These are phyloP conservation scores for Auricularia auricula-judae DNA, from an alignment of 768 basidiomycete species.

Conservation along the genomic window DNA sequence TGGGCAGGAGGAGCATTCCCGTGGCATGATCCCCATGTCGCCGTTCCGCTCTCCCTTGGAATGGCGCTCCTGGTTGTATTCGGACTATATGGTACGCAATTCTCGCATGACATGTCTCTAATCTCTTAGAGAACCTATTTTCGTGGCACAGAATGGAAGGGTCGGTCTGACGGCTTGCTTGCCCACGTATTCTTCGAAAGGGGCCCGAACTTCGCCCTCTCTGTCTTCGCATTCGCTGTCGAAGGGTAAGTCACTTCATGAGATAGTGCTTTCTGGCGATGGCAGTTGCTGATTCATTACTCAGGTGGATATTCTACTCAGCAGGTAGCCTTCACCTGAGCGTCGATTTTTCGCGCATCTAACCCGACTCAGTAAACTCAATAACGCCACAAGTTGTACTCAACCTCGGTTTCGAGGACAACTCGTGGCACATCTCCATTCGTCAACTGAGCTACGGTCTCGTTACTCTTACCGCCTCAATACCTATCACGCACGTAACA, in stretches of 20 bases:
- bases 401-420: slow-evolving; percentile 8
- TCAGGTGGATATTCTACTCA: not conserved
- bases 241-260: slow-evolving; percentile 1
- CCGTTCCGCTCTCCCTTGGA: slow-evolving; percentile 6
- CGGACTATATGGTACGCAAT: slow-evolving; percentile 1
- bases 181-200: slow-evolving; percentile 6
- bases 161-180: slow-evolving; percentile 4
- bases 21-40: slow-evolving; percentile 3
- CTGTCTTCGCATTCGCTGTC: slow-evolving; percentile 6
- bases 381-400: slow-evolving; percentile 7
- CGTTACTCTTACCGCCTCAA: not conserved
- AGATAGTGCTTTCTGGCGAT: too few relatives aligned
- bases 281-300: not conserved
- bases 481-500: slow-evolving; percentile 1
- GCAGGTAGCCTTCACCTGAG: not conserved
- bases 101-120: not conserved
- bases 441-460: slow-evolving; percentile 3
- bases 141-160: slow-evolving; percentile 5
- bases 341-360: not conserved
- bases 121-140: not conserved
- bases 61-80: slow-evolving; percentile 5
- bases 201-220: slow-evolving; percentile 4
- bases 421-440: slow-evolving; percentile 7
- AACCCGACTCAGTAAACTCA: not conserved
- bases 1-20: slow-evolving; percentile 6